Evolutionary conservation across 2,329 filamentous ascomycete species (phyloP).

Genomic region (Pezicula carpinea): DNA sequence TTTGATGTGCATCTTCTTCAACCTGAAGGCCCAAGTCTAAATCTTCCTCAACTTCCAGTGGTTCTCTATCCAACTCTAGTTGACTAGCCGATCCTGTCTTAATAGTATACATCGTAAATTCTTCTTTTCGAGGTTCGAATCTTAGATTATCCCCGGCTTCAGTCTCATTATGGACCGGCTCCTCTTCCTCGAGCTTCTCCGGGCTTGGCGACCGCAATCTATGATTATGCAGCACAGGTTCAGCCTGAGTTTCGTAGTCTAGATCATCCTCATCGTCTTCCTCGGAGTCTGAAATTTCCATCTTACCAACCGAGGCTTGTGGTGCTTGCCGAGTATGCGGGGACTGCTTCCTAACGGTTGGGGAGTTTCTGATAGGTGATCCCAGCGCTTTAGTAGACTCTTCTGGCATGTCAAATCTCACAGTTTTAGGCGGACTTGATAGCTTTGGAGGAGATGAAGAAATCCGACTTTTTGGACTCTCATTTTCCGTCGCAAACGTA

Average conservation of each 20-base stretch:
- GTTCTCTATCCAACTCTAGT: no score
- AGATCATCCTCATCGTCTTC: conserved; percentile 9
- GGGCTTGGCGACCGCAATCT: no score
- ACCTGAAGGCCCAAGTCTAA: conserved; percentile 2
- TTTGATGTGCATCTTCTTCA: neutral
- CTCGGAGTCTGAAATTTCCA: conserved; percentile 25
- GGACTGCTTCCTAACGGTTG: neutral
- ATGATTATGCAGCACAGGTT: no score
- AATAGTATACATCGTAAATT: no score
- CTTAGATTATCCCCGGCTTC: neutral
- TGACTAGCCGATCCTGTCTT: no score
- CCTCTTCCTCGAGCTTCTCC: no score
- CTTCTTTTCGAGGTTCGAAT: neutral
- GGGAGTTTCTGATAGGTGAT: neutral
- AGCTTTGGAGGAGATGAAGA: conserved; percentile 16
- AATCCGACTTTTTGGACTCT: conserved; percentile 12
- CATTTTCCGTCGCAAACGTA: conserved; percentile 19
- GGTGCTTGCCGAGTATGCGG: neutral
- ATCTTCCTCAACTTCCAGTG: conserved; percentile 3
- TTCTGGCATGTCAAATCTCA: conserved; percentile 18
- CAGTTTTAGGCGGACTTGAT: conserved; percentile 24
- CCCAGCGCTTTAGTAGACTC: neutral
- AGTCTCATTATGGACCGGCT: conserved; percentile 8
- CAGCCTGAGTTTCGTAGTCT: conserved; percentile 4
- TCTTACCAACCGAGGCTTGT: conserved; percentile 5